Conservation (phyloP, 129 eudicot species). For the Saussurea involucrata region DNA sequence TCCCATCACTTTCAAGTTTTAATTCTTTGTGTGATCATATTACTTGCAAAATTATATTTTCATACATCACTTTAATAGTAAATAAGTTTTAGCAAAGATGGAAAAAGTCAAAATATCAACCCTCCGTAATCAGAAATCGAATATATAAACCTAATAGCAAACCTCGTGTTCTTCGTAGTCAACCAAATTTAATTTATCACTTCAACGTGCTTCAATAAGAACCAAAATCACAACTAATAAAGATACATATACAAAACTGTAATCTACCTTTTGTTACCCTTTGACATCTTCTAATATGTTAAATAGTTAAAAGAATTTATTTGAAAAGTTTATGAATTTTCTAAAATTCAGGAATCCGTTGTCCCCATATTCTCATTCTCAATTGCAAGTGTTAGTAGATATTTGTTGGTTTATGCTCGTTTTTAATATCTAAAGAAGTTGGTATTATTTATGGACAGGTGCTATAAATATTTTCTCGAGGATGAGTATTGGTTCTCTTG, state of each 20-base stretch:
- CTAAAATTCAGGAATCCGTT: background rate
- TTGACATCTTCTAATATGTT: background rate
- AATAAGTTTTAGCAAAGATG: background rate
- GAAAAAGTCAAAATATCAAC: background rate
- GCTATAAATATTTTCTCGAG: constrained; percentile 42
- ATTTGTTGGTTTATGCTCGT: background rate
- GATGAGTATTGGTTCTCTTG: constrained; percentile 52
- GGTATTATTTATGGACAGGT: constrained; percentile 36
- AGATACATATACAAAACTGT: background rate
- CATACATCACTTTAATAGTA: background rate
- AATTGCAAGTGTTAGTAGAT: background rate
- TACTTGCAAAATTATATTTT: background rate
- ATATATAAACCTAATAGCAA: background rate
- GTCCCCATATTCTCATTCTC: too few species aligned
- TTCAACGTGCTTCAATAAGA: background rate
- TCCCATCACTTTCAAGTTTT: background rate
- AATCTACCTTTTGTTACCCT: too few species aligned
- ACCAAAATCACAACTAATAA: background rate
- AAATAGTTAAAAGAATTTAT: background rate
- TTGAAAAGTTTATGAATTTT: background rate
- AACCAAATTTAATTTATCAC: background rate
- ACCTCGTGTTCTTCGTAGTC: background rate
- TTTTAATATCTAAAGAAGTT: background rate
- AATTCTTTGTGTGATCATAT: background rate
- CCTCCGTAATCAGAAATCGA: background rate